Evolutionary conservation across 257 asterid genomes (phyloP).

Genomic region (Solanum verrucosum): DNA sequence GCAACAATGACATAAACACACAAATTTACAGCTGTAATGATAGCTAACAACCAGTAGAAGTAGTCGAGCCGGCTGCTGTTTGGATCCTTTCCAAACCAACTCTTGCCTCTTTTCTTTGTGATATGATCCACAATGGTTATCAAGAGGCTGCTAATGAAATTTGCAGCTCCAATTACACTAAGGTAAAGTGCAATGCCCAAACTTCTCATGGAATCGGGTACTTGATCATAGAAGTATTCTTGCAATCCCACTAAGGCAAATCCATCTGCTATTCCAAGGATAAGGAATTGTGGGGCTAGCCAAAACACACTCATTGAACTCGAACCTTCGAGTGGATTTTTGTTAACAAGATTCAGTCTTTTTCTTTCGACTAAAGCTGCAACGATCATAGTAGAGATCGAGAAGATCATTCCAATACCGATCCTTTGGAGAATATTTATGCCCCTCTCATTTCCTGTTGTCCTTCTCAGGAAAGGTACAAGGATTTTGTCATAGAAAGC

Average conservation of each 20-base stretch:
- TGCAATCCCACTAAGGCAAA: slow-evolving; percentile 80
- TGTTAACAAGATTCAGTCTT: slow-evolving; percentile 16
- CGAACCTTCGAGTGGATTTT: slow-evolving; percentile 14
- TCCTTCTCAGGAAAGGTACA: slow-evolving; percentile 43
- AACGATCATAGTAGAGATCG: slow-evolving; percentile 35
- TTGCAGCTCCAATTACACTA: slow-evolving; percentile 63
- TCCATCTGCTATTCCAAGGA: slow-evolving; percentile 62
- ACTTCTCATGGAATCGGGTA: slow-evolving; percentile 87
- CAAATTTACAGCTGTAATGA: slow-evolving; percentile 31
- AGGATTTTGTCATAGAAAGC: slow-evolving; percentile 51
- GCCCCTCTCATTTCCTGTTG: slow-evolving; percentile 60
- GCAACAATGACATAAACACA: slow-evolving; percentile 41
- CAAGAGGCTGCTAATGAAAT: slow-evolving; percentile 53
- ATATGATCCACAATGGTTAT: slow-evolving; percentile 53
- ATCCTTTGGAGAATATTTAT: slow-evolving; percentile 59
- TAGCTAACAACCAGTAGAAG: slow-evolving; percentile 39
- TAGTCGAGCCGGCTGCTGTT: slow-evolving; percentile 29
- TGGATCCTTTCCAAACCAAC: slow-evolving; percentile 34
- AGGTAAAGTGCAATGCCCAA: slow-evolving; percentile 73
- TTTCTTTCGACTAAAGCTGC: slow-evolving; percentile 66
- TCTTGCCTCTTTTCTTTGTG: slow-evolving; percentile 42
- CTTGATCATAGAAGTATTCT: slow-evolving; percentile 76
- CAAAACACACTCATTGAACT: slow-evolving; percentile 81
- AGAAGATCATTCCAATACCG: slow-evolving; percentile 65
- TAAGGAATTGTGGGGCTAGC: slow-evolving; percentile 78